Percentiles rank a stretch among this genome's conserved stretches.
These are phyloP conservation scores for Poronia punctata DNA, from an alignment of 495 filamentous ascomycete species.

Conservation along the genomic window DNA sequence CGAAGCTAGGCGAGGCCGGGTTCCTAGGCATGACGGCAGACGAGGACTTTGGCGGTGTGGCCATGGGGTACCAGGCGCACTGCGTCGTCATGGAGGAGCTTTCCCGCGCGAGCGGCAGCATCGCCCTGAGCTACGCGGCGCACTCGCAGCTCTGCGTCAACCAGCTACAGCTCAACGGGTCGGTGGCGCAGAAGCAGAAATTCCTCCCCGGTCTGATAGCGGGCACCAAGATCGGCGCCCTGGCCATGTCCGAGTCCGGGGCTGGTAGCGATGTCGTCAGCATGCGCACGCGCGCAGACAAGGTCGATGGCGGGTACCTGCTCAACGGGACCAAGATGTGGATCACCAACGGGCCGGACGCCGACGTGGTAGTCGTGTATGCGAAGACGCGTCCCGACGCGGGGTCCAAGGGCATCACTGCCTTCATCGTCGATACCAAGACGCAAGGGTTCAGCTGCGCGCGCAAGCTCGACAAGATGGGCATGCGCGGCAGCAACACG, in stretches of 20 bases:
- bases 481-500: slow-evolving; percentile 95
- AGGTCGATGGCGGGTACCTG: slow-evolving; percentile 76
- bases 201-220: slow-evolving; percentile 78
- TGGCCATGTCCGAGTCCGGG: slow-evolving; percentile 93
- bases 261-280: slow-evolving; percentile 90
- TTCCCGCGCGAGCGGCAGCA: slow-evolving; percentile 61
- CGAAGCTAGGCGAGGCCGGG: slow-evolving; percentile 84
- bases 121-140: slow-evolving; percentile 86
- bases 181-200: slow-evolving; percentile 63
- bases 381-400: slow-evolving; percentile 82
- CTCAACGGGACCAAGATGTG: slow-evolving; percentile 97
- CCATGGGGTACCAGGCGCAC: slow-evolving; percentile 94
- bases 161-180: slow-evolving; percentile 90
- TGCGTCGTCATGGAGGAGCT: slow-evolving; percentile 93
- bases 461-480: slow-evolving; percentile 94
- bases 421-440: slow-evolving; percentile 76
- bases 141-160: slow-evolving; percentile 97
- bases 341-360: slow-evolving; percentile 98
- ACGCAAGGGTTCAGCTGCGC: slow-evolving; percentile 75
- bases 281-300: slow-evolving; percentile 81
- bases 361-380: slow-evolving; percentile 83
- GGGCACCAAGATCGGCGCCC: slow-evolving; percentile 75
- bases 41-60: slow-evolving; percentile 85
- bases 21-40: slow-evolving; percentile 92
- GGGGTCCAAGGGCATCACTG: slow-evolving; percentile 88